These are phyloP conservation scores for Hymenoscyphus occultus DNA, from an alignment of 2,329 filamentous ascomycete species.

Conservation along the genomic window DNA sequence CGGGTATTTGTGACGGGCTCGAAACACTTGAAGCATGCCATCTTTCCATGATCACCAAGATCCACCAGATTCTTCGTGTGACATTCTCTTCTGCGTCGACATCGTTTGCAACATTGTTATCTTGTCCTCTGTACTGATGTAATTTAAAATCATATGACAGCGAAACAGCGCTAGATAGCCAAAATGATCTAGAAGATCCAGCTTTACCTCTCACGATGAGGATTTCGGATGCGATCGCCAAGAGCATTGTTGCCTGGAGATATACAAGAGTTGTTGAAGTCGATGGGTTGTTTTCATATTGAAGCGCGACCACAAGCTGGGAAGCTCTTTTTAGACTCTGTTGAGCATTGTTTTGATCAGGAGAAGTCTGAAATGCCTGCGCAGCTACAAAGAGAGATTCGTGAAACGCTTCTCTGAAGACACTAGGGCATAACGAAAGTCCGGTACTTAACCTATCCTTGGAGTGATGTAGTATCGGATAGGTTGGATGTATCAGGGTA, in stretches of 20 bases:
- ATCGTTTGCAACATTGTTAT: constrained; percentile 45
- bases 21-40: constrained; percentile 70
- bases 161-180: constrained; percentile 64
- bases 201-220: constrained; percentile 43
- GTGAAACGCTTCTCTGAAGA: constrained; percentile 61
- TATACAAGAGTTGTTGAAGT: constrained; percentile 50
- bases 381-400: constrained; percentile 60
- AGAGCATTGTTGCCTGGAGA: constrained; percentile 63
- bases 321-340: constrained; percentile 41
- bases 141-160: constrained; percentile 64
- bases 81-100: constrained; percentile 61
- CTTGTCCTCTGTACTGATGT: constrained; percentile 45
- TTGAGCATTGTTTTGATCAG: constrained; percentile 30
- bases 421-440: constrained; percentile 52
- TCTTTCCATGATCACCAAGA: constrained; percentile 66
- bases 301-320: constrained; percentile 43
- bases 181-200: constrained; percentile 46
- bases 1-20: constrained; percentile 59
- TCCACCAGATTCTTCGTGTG: constrained; percentile 67
- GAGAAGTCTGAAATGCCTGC: constrained; percentile 48
- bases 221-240: constrained; percentile 64
- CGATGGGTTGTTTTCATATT: constrained; percentile 43
- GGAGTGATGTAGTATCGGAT: constrained; percentile 61
- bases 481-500: constrained; percentile 60
- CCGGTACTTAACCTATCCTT: constrained; percentile 55